Evolutionary conservation across 2,329 filamentous ascomycete genomes (phyloP).

Genomic region (Rosellinia necatrix): DNA sequence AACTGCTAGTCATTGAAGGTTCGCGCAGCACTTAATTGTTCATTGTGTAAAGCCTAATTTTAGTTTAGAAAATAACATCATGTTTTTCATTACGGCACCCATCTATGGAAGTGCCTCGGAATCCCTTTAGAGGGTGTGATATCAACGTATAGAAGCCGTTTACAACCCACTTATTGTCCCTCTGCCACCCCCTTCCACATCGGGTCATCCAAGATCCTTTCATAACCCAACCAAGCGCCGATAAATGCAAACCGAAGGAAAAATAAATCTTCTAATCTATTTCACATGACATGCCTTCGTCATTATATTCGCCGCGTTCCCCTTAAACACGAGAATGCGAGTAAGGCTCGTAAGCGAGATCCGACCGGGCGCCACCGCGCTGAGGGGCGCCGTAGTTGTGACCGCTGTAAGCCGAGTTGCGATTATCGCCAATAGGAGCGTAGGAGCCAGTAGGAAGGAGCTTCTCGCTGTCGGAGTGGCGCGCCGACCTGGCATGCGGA

Average conservation of each 20-base stretch:
- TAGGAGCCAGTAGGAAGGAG: constrained; percentile 50
- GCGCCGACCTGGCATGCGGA: constrained; percentile 35
- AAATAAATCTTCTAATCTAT: constrained; percentile 15
- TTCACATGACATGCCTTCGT: constrained; percentile 5
- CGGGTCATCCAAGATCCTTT: constrained; percentile 29
- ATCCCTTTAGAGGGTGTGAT: constrained; percentile 22
- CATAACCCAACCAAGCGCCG: constrained; percentile 35
- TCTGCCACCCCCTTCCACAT: constrained; percentile 12
- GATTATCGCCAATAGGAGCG: constrained; percentile 50
- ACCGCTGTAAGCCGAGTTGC: constrained; percentile 39
- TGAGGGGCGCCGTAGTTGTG: constrained; percentile 48
- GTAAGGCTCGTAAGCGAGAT: constrained; percentile 68
- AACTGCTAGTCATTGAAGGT: not conserved
- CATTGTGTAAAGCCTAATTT: not conserved
- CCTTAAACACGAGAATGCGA: constrained; percentile 56
- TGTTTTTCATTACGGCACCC: constrained; percentile 21
- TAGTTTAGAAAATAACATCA: not conserved
- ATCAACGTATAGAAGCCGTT: no score
- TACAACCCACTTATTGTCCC: constrained; percentile 20
- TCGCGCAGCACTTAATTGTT: not conserved
- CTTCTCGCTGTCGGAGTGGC: constrained; percentile 55
- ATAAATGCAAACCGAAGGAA: constrained; percentile 33
- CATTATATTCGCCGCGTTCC: not conserved
- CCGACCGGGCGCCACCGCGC: constrained; percentile 49
- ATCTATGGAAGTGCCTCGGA: constrained; percentile 26